Evolutionary conservation across 768 basidiomycete species (phyloP), one percentile per base, ranked within the genome.

Genomic region (Suillus variegatus): DNA sequence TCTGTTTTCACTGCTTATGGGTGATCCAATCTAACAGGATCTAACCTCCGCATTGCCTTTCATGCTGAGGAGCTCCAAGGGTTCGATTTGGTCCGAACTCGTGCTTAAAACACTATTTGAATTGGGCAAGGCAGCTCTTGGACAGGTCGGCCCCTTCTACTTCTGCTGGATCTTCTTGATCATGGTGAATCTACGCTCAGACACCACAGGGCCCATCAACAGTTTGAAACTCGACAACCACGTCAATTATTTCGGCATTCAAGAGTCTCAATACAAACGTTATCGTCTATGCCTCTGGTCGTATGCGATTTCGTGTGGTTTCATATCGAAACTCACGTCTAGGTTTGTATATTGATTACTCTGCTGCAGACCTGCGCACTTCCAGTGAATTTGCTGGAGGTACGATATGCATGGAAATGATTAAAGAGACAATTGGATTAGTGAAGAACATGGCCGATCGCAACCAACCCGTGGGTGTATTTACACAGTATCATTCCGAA

Each of bases 41-140:
- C 95, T 9, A 93, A 95, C 75, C 83, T 99, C 44, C 87, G 90
- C 36, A 87, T 99, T 47, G 95, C 95, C 6, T 90, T 95, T 4
- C 92, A 98, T 75, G 96, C 97, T 1, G 97, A 99, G 75, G 91
- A 97, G 35, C 83, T 99, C 28, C 91, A 97, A 73, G 94, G 98
- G 76, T 93, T 99, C 66, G 99, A 99, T 79, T 99, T 99, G 10
- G 20, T n/a, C 80, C 91, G 98, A 75, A 91, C 92, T 2, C n/a
- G 5, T n/a, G n/a, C 46, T 47, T n/a, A n/a, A 46, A 46, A 46
- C 20, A 46, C 4, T n/a, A 0, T 46, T n/a, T 46, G 20, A 46
- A n/a, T 20, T 46, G 20, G 44, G 20, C 20, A 46, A 20, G 9
- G 20, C 44, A 7, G 20, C 8, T 20, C 46, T 46, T 12, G 20